Conservation (phyloP, 805 yeast genomes). For the Jamesozyma spencerorum region DNA sequence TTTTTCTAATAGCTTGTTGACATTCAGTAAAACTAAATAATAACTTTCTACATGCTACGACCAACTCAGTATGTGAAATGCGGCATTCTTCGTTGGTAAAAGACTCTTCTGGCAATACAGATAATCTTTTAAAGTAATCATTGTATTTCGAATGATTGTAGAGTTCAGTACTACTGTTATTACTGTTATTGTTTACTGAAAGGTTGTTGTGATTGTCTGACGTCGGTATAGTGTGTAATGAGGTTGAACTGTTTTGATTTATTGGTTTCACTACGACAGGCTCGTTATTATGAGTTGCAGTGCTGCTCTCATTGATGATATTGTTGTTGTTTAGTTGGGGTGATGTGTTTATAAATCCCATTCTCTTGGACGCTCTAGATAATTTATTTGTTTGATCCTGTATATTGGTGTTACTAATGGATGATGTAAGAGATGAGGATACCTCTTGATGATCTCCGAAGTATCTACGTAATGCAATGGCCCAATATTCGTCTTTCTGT, state of each 20-base stretch:
- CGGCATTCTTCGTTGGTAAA: constrained; percentile 16
- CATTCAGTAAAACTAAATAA: constrained; percentile 56
- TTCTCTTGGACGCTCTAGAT: constrained; percentile 62
- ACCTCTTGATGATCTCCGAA: constrained; percentile 13
- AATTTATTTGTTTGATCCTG: constrained; percentile 7
- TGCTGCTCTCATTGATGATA: background rate
- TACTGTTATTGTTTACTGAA: background rate
- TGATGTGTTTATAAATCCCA: constrained; percentile 49
- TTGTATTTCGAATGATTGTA: constrained; percentile 38
- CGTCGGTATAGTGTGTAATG: no score
- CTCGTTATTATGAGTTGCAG: background rate
- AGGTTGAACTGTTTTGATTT: no score
- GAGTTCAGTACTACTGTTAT: constrained; percentile 11
- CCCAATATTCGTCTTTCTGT: constrained; percentile 33
- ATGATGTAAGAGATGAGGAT: background rate
- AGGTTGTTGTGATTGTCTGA: no score
- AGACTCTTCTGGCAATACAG: constrained; percentile 49
- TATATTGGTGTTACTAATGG: background rate
- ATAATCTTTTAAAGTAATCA: constrained; percentile 56
- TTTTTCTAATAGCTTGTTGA: constrained; percentile 48
- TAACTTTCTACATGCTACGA: constrained; percentile 44
- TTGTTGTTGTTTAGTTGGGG: background rate
- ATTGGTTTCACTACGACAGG: no score
- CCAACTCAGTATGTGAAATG: constrained; percentile 27
- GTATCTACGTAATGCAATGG: constrained; percentile 24